A percentile compares a stretch with the other conserved stretches of the same genome.
Conservation (phyloP, 2,329 filamentous ascomycete genomes). For the Stachybotrys echinatus region DNA sequence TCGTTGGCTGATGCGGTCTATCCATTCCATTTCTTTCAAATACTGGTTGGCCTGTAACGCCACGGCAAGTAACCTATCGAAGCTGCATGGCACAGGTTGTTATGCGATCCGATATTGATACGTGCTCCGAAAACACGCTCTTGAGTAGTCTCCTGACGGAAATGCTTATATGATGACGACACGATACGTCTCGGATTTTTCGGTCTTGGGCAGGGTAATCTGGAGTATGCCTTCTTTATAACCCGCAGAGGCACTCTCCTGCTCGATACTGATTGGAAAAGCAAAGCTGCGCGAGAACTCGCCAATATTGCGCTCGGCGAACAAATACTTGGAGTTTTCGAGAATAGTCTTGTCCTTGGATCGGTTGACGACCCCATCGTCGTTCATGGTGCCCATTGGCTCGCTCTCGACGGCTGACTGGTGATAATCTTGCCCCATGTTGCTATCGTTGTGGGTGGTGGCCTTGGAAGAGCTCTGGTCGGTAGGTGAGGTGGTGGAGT, state of each 20-base stretch:
- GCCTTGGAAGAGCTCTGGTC: slow-evolving; percentile 34
- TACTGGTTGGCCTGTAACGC: too few species aligned
- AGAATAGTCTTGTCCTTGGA: slow-evolving; percentile 22
- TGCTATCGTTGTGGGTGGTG: slow-evolving; percentile 34
- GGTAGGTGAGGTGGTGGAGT: slow-evolving; percentile 44
- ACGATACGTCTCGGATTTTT: slow-evolving; percentile 51
- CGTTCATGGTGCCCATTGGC: slow-evolving; percentile 23
- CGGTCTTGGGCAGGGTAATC: slow-evolving; percentile 61
- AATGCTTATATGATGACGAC: slow-evolving; percentile 45
- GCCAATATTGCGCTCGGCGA: slow-evolving; percentile 60
- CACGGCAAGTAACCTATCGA: too few species aligned
- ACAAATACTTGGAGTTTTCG: slow-evolving; percentile 62
- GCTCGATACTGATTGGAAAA: slow-evolving; percentile 61
- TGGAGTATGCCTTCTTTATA: slow-evolving; percentile 63
- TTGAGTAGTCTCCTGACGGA: neutral
- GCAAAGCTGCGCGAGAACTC: slow-evolving; percentile 64
- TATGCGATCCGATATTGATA: too few species aligned
- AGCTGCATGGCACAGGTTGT: too few species aligned
- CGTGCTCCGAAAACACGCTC: too few species aligned
- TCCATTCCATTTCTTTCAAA: too few species aligned
- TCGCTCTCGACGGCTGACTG: slow-evolving; percentile 65
- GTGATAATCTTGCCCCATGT: slow-evolving; percentile 35
- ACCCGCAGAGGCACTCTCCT: slow-evolving; percentile 53
- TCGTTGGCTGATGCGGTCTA: too few species aligned
- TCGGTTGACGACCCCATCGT: slow-evolving; percentile 14